A percentile compares a stretch with the other conserved stretches of the same genome.
phyloP scores from a whole-genome alignment of 352 stramenopile genomes.

The Globisporangium alternatum region DNA sequence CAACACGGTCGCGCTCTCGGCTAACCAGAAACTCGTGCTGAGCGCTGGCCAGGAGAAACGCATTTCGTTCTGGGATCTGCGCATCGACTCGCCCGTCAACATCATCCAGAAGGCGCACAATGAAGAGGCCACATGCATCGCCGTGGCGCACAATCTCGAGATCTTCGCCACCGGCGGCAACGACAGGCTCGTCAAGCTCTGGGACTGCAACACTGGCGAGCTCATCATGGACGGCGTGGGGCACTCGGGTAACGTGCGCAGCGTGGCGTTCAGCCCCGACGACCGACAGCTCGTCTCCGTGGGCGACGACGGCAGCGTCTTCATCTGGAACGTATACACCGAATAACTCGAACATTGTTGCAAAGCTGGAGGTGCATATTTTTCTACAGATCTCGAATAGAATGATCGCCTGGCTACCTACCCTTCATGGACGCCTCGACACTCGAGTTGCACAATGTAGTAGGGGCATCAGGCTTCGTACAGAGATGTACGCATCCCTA shows the following conservation, averaged over 20 bases:
- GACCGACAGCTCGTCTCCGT: slow-evolving; percentile 90
- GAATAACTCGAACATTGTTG: background rate
- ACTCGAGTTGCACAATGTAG: too few relatives aligned
- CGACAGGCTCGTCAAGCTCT: slow-evolving; percentile 87
- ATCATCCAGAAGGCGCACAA: slow-evolving; percentile 72
- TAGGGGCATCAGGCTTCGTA: too few relatives aligned
- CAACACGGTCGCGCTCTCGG: slow-evolving; percentile 87
- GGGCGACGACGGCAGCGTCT: slow-evolving; percentile 89
- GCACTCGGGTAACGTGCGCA: slow-evolving; percentile 73
- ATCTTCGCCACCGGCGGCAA: slow-evolving; percentile 89
- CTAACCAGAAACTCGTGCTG: slow-evolving; percentile 87
- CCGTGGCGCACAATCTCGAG: slow-evolving; percentile 75
- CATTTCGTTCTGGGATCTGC: slow-evolving; percentile 92
- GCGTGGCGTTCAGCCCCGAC: slow-evolving; percentile 87
- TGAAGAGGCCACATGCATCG: slow-evolving; percentile 89
- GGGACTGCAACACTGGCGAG: slow-evolving; percentile 58
- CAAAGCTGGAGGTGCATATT: too few relatives aligned
- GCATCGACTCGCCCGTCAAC: slow-evolving; percentile 79
- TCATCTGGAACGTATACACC: slow-evolving; percentile 92
- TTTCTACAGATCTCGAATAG: too few relatives aligned
- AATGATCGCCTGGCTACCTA: too few relatives aligned
- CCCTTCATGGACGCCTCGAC: too few relatives aligned
- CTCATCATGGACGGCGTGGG: slow-evolving; percentile 72
- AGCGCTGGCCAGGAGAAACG: slow-evolving; percentile 91
- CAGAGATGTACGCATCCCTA: too few relatives aligned